phyloP scores from a whole-genome alignment of 208 protist genomes.

The Leishmania aethiopica region DNA sequence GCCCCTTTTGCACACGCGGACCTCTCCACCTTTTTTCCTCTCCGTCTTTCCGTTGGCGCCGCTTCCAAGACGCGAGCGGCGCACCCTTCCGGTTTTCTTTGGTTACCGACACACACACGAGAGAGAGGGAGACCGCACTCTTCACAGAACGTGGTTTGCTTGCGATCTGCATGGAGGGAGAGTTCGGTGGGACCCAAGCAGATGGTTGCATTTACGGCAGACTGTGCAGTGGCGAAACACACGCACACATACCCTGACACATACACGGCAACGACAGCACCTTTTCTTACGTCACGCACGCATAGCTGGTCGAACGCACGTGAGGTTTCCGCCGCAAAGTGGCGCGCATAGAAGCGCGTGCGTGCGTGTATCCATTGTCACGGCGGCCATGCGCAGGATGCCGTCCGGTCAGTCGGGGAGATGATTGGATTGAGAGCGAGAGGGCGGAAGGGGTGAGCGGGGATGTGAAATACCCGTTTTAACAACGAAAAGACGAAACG shows the following conservation, averaged over 20 bases:
- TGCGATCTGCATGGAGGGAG: not conserved
- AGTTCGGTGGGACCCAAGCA: not conserved
- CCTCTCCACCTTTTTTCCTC: not conserved
- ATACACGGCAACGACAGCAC: not conserved
- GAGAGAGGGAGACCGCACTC: not conserved
- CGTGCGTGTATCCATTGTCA: not conserved
- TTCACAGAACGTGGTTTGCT: not conserved
- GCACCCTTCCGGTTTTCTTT: not conserved
- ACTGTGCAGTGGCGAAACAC: not conserved
- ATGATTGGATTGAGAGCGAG: not conserved
- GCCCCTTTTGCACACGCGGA: not conserved
- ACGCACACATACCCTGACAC: not conserved
- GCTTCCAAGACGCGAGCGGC: not conserved
- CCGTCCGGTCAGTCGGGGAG: not conserved
- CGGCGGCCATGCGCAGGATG: not conserved
- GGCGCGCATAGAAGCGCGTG: not conserved
- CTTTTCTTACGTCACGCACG: not conserved
- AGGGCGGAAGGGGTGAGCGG: not conserved
- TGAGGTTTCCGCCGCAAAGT: not conserved
- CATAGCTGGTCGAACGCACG: not conserved
- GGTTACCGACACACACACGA: not conserved
- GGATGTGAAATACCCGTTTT: not conserved
- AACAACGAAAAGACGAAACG: not conserved
- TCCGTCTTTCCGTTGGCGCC: not conserved
- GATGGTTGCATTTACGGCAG: not conserved